Base-by-base conservation (phyloP, 1,284 basidiomycete species). In the Lignosus rhinocerotis region DNA sequence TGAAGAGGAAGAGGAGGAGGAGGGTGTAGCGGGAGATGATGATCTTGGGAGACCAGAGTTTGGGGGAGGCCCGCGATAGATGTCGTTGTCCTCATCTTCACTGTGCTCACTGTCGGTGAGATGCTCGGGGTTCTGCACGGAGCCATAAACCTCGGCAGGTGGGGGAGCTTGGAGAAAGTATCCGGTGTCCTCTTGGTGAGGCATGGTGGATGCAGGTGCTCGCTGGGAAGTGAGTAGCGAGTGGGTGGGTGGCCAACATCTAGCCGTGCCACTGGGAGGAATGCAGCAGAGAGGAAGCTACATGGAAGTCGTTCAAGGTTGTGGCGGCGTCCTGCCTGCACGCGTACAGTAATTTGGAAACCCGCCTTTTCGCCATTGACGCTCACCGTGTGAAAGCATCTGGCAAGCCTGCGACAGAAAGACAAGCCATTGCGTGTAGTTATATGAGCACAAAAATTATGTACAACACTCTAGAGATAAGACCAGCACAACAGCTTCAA, bases 11-110 rank as follows among this genome's bases (percentile, higher is more conserved):
- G 74, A 71, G 11, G 76, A 71, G 21, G 2, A 2, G 25, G 60
- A 62, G 34, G 72, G 59, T 46, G 75, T 72, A 46, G 66, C 66
- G 55, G 72, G 58, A 17, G 73, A 70, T 38, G 70, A 64, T 31
- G 70, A 67, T 44, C 69, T 67, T 19, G 70, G 68, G 16, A 70
- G 67, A 19, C 72, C 66, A 7, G 50, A n/a, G 8, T 48, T 47
- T 21, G 72, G 70, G 2, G 72, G 76, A 25, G 75, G 75, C n/a
- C 86, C 87, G 59, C 87, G 80, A 67, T 86, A 88, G 55, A 89
- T 87, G 67, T 85, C 82, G 25, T 71, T 69, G 51, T 73, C 70
- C 36, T 80, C 76, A 53, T 74, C 75, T 58, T 76, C 67, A 21
- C 76, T 70, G 33, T 64, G 60, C 3, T 56, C 54, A 30, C 32